phyloP scores from a whole-genome alignment of 2,329 filamentous ascomycete genomes.

The Pseudophaeomoniella oleicola region DNA sequence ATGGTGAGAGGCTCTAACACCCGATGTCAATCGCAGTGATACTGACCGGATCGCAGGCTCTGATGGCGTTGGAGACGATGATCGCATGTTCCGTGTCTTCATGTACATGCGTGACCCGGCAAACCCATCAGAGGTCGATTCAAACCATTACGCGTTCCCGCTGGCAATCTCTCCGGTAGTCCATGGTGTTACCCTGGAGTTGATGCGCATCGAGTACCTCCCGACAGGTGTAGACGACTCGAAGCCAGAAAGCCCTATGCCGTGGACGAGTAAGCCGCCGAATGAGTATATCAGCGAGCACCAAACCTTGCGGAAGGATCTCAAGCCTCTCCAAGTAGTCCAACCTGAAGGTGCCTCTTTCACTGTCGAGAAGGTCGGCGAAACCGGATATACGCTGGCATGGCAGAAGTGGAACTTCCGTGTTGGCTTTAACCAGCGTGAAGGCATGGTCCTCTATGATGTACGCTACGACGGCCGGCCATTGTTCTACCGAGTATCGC shows the following conservation, averaged over 20 bases:
- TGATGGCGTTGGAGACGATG: constrained; percentile 35
- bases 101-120: constrained; percentile 50
- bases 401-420: constrained; percentile 56
- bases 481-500: constrained; percentile 50
- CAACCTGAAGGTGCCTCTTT: constrained; percentile 54
- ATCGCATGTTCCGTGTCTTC: constrained; percentile 48
- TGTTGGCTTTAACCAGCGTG: constrained; percentile 46
- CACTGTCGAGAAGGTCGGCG: constrained; percentile 32
- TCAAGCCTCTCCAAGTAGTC: constrained; percentile 50
- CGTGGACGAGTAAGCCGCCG: constrained; percentile 32
- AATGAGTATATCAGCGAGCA: constrained; percentile 55
- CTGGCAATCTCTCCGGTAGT: constrained; percentile 54
- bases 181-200: constrained; percentile 45
- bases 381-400: constrained; percentile 39
- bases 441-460: constrained; percentile 55
- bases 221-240: constrained; percentile 52
- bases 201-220: constrained; percentile 54
- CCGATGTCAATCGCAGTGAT: background rate
- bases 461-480: constrained; percentile 48
- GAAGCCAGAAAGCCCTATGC: constrained; percentile 40
- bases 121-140: constrained; percentile 45
- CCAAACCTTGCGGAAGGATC: constrained; percentile 43
- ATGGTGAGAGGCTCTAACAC: constrained; percentile 26
- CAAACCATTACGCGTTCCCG: constrained; percentile 55
- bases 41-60: constrained; percentile 23